Evolutionary conservation across 768 basidiomycete genomes (phyloP).

Genomic region (Coprinopsis sp.): DNA sequence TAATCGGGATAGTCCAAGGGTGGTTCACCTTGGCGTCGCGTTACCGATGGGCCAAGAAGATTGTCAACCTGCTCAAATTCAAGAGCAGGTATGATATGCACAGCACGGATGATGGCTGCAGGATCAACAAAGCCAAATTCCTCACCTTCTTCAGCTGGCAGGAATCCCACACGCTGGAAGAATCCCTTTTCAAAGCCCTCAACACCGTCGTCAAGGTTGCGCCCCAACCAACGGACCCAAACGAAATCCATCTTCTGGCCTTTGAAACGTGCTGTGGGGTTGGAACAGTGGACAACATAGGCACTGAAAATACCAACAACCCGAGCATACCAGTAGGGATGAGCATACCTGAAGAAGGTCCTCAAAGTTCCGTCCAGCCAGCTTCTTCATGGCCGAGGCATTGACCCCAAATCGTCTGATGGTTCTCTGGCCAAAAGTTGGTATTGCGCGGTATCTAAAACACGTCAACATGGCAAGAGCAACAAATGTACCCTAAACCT

Average conservation of each 20-base stretch:
- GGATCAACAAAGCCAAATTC: background rate
- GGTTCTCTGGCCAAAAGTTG: slow-evolving; percentile 26
- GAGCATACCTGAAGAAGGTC: slow-evolving; percentile 21
- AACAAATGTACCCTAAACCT: no score
- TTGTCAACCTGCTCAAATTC: background rate
- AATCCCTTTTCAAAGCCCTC: background rate
- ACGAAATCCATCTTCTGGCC: background rate
- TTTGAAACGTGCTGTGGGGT: background rate
- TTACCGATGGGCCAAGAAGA: background rate
- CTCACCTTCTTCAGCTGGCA: background rate
- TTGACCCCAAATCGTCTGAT: slow-evolving; percentile 33
- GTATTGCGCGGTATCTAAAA: slow-evolving; percentile 23
- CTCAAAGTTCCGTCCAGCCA: slow-evolving; percentile 37
- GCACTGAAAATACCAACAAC: background rate
- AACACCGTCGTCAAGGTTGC: background rate
- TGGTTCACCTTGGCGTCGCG: background rate
- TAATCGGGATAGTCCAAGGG: background rate
- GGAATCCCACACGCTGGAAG: background rate
- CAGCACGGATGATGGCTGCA: background rate
- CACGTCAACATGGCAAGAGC: no score
- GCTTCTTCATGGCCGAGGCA: slow-evolving; percentile 31
- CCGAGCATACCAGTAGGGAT: background rate
- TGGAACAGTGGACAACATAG: background rate
- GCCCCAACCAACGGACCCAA: background rate
- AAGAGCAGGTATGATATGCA: background rate